Base-by-base conservation (phyloP, 2,329 filamentous ascomycete species). In the Phaeosphaeriaceae sp. region DNA sequence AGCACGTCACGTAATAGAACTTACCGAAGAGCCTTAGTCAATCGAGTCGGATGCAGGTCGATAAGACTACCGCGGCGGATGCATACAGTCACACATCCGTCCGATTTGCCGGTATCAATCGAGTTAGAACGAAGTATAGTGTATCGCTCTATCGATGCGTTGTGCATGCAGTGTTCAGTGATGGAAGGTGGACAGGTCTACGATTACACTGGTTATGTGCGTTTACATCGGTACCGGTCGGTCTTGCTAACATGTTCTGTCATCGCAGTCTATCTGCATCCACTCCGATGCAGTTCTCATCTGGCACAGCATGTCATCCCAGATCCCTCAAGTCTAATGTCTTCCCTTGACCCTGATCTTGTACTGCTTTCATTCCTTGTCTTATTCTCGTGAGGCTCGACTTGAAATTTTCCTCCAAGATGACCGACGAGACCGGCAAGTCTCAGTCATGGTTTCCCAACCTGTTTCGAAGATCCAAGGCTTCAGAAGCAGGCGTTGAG, bases 11-110 rank as follows among this genome's bases (percentile, higher is more conserved):
- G 63, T 71, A 67, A 66, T 46, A 21, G 43, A 62, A 64, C 63
- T 77, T 73, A 78, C 69, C 62, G 66, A 72, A 69, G 51, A 57
- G 52, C 60, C 68, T 77, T 77, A 76, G 75, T 77, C 72, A 77
- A 71, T 50, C 46, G 26, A 52, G 32, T 48, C 19, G 35, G 52
- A 69, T 66, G 71, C 71, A 69, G 32, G 63, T 65, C 57, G 75
- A 77, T 77, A 77, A 77, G 72, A 52, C 67, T 66, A 70, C 64
- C 58, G 61, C 62, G 59, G 53, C 57, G 59, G 46, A 57, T 55
- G 54, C 56, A 64, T 60, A 60, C 60, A 63, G 52, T 68, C 61
- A 63, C 58, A 56, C 52, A 54, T 53, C 54, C 49, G 49, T 52
- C 54, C 35, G 50, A 64, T 50, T 24, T 52, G 60, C 61, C 58